Percentiles rank a stretch among this genome's conserved stretches.
Conservation (phyloP, 768 basidiomycete genomes). For the Pleurotus citrinopileatus region DNA sequence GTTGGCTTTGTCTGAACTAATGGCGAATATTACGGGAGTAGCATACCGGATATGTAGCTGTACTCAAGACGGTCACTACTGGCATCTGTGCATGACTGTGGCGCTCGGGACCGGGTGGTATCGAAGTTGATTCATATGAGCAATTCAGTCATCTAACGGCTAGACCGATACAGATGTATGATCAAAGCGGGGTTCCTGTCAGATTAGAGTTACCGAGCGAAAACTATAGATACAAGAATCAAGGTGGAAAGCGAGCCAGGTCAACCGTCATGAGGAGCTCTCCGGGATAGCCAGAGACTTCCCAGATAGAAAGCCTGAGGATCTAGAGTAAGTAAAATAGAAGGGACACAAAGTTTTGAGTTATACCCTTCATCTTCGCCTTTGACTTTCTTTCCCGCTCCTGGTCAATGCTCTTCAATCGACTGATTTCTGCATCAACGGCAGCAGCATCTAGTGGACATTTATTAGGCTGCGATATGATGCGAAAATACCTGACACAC, state of each 20-base stretch:
- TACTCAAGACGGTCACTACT: too few species aligned
- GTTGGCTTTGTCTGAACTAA: too few species aligned
- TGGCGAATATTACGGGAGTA: too few species aligned
- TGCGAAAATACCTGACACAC: conserved; percentile 28
- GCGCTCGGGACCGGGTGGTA: too few species aligned
- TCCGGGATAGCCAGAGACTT: background rate
- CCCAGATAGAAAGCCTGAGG: conserved; percentile 43
- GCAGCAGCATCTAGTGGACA: conserved; percentile 49
- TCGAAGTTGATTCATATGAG: too few species aligned
- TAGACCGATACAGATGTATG: too few species aligned
- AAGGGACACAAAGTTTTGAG: background rate
- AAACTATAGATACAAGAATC: background rate
- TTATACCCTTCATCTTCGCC: conserved; percentile 70
- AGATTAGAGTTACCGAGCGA: too few species aligned
- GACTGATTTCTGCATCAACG: conserved; percentile 62
- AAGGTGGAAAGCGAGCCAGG: background rate
- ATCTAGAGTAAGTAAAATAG: background rate
- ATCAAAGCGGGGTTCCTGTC: too few species aligned
- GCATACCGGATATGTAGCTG: too few species aligned
- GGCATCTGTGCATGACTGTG: too few species aligned
- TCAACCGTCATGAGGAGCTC: background rate
- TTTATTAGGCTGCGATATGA: conserved; percentile 5
- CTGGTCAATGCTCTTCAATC: conserved; percentile 61
- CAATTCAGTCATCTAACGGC: too few species aligned
- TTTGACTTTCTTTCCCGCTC: conserved; percentile 64